A percentile compares a stretch with the other conserved stretches of the same genome.
These are phyloP conservation scores for Cryphonectria radicalis DNA, from an alignment of 2,329 filamentous ascomycete species.

Conservation along the genomic window DNA sequence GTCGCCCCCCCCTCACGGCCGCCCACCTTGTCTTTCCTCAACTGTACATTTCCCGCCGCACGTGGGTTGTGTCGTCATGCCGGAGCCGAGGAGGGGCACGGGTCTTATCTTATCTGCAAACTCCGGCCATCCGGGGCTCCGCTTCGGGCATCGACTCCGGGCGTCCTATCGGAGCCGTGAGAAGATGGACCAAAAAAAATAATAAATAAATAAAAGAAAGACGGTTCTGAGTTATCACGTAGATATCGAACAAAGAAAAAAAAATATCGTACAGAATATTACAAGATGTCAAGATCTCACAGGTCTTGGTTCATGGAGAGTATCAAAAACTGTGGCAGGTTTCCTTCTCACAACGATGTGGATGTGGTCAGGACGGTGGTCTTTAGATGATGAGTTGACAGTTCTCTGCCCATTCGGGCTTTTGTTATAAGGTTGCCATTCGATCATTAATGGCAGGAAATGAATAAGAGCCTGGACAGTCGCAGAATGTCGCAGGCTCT, in stretches of 20 bases:
- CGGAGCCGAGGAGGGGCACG: not conserved
- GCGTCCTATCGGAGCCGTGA: not conserved
- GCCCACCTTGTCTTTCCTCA: not conserved
- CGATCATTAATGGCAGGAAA: not conserved
- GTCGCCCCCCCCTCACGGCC: not conserved
- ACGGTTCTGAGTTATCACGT: not conserved
- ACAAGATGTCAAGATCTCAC: no score
- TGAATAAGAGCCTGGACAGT: not conserved
- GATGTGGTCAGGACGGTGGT: no score
- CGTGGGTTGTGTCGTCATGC: conserved; percentile 15
- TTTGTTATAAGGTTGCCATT: not conserved
- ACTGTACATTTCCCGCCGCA: not conserved
- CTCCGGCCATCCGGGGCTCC: conserved; percentile 13
- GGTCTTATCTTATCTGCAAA: conserved; percentile 5
- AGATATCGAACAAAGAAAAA: not conserved
- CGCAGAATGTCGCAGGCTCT: not conserved
- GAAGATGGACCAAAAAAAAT: not conserved
- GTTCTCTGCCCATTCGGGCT: no score
- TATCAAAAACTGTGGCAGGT: no score
- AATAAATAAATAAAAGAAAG: no score
- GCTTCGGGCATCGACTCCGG: conserved; percentile 6
- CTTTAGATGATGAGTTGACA: no score
- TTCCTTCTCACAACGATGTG: no score
- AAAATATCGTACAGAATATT: not conserved
- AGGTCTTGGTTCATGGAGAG: no score